Evolutionary conservation across 108 stramenopile genomes (phyloP).

Genomic region (Phaeodactylum tricornutum): DNA sequence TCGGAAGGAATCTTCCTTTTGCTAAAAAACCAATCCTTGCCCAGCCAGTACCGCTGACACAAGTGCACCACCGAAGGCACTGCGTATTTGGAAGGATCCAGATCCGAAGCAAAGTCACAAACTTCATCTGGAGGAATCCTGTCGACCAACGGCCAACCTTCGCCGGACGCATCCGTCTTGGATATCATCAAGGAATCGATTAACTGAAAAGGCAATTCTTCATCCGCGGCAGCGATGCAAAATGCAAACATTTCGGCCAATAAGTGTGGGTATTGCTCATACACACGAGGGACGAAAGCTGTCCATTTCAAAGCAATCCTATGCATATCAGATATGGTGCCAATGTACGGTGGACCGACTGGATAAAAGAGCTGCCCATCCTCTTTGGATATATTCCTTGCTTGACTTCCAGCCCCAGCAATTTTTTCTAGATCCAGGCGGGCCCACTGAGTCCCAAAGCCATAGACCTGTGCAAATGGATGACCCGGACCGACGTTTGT

Average conservation of each 20-base stretch:
- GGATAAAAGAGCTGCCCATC: conserved; percentile 47
- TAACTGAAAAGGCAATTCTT: conserved; percentile 61
- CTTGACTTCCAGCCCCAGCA: conserved; percentile 50
- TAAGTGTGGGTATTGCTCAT: conserved; percentile 29
- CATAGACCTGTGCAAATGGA: conserved; percentile 86
- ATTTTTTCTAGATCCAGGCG: conserved; percentile 52
- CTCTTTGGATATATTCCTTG: conserved; percentile 19
- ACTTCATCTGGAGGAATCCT: background rate
- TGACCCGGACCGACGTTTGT: conserved; percentile 53
- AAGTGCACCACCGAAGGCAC: conserved; percentile 56
- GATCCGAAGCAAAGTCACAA: background rate
- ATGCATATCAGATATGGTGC: conserved; percentile 66
- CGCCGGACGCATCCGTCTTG: conserved; percentile 23
- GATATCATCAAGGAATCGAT: conserved; percentile 74
- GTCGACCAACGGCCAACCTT: conserved; percentile 65
- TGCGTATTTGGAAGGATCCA: background rate
- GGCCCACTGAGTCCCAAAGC: conserved; percentile 70
- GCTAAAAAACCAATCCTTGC: conserved; percentile 40
- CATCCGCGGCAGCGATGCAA: conserved; percentile 77
- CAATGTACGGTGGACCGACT: conserved; percentile 90
- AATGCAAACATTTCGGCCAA: conserved; percentile 61
- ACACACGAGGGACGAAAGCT: conserved; percentile 22
- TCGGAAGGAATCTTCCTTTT: conserved; percentile 52
- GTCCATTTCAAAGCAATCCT: conserved; percentile 68
- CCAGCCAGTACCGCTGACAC: conserved; percentile 64